phyloP scores from a whole-genome alignment of 306 rosid genomes.

The Cucumis cinereus region DNA sequence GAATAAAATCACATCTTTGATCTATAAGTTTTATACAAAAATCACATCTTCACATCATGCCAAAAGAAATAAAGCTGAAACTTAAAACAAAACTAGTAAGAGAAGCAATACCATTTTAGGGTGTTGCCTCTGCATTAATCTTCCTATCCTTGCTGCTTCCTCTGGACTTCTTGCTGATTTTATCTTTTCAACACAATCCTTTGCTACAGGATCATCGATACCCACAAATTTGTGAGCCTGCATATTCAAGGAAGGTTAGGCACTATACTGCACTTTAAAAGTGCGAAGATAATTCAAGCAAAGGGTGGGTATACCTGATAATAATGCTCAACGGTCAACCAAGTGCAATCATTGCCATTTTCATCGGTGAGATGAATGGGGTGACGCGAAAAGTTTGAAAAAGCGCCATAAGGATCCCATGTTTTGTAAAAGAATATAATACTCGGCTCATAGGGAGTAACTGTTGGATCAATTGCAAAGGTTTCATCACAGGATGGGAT shows the following conservation, averaged over 20 bases:
- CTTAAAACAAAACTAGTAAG: neutral
- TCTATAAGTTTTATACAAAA: neutral
- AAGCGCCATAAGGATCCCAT: conserved; percentile 86
- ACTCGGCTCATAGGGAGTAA: conserved; percentile 63
- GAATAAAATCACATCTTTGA: neutral
- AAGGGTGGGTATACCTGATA: conserved; percentile 66
- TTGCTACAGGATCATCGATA: conserved; percentile 47
- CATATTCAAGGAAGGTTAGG: neutral
- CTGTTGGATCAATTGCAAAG: conserved; percentile 62
- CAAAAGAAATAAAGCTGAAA: neutral
- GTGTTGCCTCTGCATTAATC: conserved; percentile 65
- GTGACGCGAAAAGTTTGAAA: conserved; percentile 91
- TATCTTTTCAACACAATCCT: conserved; percentile 46
- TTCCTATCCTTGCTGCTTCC: conserved; percentile 75
- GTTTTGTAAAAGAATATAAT: conserved; percentile 74
- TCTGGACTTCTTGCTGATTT: conserved; percentile 80
- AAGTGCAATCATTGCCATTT: conserved; percentile 48
- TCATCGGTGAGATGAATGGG: conserved; percentile 55
- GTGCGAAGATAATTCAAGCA: neutral
- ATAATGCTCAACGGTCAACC: conserved; percentile 86
- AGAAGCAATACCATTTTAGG: conserved; percentile 50
- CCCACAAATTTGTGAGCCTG: conserved; percentile 78
- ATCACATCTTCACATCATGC: neutral
- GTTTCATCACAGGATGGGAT: conserved; percentile 82
- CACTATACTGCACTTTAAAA: neutral